Base-by-base conservation (phyloP, 139 green algal species). In the Mesotaenium endlicherianum region DNA sequence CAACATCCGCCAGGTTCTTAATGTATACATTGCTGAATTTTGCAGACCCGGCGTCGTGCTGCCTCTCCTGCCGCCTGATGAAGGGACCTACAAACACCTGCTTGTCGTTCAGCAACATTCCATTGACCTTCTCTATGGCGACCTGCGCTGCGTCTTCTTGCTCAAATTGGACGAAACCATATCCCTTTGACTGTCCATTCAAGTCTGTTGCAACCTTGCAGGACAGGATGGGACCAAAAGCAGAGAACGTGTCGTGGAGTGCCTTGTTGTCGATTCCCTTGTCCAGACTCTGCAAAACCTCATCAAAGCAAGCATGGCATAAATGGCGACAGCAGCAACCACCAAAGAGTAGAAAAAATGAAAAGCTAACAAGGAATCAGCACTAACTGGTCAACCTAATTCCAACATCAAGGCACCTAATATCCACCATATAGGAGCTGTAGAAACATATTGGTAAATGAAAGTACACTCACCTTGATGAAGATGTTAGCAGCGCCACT, bases 151-250 rank as follows among this genome's bases (percentile, higher is more conserved):
- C 58, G 76, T 92, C 88, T 50, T 91, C 80, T 2, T 55, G 75
- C 30, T 91, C 89, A 80, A 92, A 92, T 70, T 92, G 90, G 17
- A 92, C 89, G 59, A 92, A 92, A 36, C 86, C 90, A 42, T 91
- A 91, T 16, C 90, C 90, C 53, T 91, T 91, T 31, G 80, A 90
- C 30, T 70, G 14, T n/a, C 88, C 88, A n/a, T 45, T n/a, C 8
- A n/a, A 39, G 36, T 92, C 89, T 11, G n/a, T 84, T 26, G 72
- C 79, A 14, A 92, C 89, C 69, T 92, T 92, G 79, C 75, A 90
- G 20, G 88, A 91, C 3, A 86, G 70, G 70, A 92, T 91, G 43
- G 26, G 78, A 14, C 89, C 89, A 67, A 92, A 92, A 40, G 82
- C 57, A 14, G 80, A 59, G 55, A 92, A 92, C 17, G 89, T 92